Evolutionary conservation across 768 basidiomycete species (phyloP).

Genomic region (Rhodosporidiobolus sp.): DNA sequence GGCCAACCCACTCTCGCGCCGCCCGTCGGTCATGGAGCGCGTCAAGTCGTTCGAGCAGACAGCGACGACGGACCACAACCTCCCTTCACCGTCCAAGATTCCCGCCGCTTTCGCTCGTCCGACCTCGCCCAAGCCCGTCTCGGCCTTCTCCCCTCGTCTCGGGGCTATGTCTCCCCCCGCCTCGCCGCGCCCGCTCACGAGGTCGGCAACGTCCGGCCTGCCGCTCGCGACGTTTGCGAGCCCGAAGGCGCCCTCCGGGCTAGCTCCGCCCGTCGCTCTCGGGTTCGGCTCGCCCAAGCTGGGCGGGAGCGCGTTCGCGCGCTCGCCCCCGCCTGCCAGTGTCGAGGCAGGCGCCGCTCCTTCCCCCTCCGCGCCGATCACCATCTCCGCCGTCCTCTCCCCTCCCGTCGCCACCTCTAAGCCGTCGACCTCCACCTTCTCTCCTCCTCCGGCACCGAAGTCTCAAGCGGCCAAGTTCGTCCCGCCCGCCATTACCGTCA

Average conservation of each 20-base stretch:
- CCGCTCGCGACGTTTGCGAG: slow-evolving; percentile 27
- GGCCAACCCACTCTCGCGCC: slow-evolving; percentile 4
- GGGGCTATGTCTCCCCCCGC: slow-evolving; percentile 18
- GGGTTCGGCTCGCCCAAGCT: slow-evolving; percentile 19
- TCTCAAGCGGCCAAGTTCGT: not conserved
- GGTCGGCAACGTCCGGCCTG: slow-evolving; percentile 26
- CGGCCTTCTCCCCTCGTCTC: slow-evolving; percentile 11
- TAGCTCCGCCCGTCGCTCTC: slow-evolving; percentile 5
- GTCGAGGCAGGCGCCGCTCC: not conserved
- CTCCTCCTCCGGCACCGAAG: not conserved
- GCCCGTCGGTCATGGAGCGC: slow-evolving; percentile 36
- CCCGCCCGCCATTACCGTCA: slow-evolving; percentile 3
- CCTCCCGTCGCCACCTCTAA: slow-evolving; percentile 2
- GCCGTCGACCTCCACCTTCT: not conserved
- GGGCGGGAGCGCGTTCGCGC: not conserved
- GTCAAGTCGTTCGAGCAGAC: slow-evolving; percentile 34
- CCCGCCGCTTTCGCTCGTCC: slow-evolving; percentile 8
- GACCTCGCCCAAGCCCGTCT: not conserved
- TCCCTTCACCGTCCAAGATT: slow-evolving; percentile 29
- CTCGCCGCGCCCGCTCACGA: slow-evolving; percentile 19
- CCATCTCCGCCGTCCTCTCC: slow-evolving; percentile 1
- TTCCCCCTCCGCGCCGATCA: not conserved
- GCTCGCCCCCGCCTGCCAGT: slow-evolving; percentile 3
- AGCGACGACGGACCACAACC: slow-evolving; percentile 8
- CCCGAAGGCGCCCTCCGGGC: slow-evolving; percentile 1